Evolutionary conservation across 331 rosid species (phyloP).

Genomic region (Dryas integrifolia): DNA sequence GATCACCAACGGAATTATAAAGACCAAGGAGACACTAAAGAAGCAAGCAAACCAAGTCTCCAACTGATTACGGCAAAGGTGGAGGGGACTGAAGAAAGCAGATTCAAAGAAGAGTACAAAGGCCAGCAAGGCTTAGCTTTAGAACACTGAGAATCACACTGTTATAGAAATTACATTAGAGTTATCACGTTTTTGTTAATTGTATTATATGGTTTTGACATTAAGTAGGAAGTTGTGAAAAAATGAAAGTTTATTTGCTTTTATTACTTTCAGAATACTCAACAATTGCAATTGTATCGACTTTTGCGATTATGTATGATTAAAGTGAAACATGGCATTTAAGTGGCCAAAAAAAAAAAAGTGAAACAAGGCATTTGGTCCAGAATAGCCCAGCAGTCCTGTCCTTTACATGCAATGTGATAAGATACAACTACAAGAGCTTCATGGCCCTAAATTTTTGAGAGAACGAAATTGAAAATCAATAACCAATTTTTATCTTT

Average conservation of each 20-base stretch:
- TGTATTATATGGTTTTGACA: constrained; percentile 4
- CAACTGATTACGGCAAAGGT: constrained; percentile 48
- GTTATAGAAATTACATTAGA: constrained; percentile 6
- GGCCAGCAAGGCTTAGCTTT: constrained; percentile 59
- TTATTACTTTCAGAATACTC: neutral
- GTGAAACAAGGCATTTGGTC: no score
- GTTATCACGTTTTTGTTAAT: constrained; percentile 6
- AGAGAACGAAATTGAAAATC: no score
- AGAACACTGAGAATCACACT: constrained; percentile 27
- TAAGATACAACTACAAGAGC: no score
- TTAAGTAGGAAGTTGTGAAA: neutral
- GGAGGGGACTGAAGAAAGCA: constrained; percentile 52
- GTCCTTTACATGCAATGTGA: no score
- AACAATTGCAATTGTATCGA: neutral
- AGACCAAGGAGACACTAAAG: constrained; percentile 54
- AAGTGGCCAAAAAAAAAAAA: no score
- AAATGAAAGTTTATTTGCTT: neutral
- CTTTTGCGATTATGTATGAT: neutral
- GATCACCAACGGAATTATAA: constrained; percentile 45
- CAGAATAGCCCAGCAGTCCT: no score
- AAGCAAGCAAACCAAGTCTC: constrained; percentile 64
- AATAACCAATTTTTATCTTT: no score
- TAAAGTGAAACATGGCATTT: no score
- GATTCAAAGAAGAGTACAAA: constrained; percentile 50
- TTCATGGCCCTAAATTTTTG: no score